phyloP scores from a whole-genome alignment of 2,329 filamentous ascomycete genomes.

The Ceratocystis eucalypticola region DNA sequence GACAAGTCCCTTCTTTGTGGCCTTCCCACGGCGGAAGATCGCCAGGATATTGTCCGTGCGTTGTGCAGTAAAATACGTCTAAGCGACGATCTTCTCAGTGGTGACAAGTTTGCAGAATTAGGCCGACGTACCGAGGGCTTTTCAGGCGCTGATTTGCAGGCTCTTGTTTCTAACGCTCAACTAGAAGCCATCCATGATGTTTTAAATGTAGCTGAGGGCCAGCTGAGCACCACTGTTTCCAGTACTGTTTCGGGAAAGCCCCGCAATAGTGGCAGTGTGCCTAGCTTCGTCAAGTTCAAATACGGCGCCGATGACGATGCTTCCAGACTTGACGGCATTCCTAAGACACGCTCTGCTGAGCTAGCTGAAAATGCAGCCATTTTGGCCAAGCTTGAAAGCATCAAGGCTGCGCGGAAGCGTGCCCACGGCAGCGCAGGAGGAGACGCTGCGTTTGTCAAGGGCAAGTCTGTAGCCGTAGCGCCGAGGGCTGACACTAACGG shows the following conservation, averaged over 20 bases:
- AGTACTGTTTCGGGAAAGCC: slow-evolving; percentile 19
- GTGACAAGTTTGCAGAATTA: slow-evolving; percentile 53
- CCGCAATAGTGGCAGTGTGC: slow-evolving; percentile 22
- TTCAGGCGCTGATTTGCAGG: slow-evolving; percentile 87
- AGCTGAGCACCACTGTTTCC: slow-evolving; percentile 25
- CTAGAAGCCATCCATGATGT: slow-evolving; percentile 94
- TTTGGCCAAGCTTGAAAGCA: slow-evolving; percentile 63
- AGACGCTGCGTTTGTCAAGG: slow-evolving; percentile 22
- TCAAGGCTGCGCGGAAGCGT: slow-evolving; percentile 54
- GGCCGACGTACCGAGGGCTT: slow-evolving; percentile 75
- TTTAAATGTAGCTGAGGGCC: slow-evolving; percentile 45
- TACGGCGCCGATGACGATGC: slow-evolving; percentile 49
- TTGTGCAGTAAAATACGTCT: slow-evolving; percentile 72
- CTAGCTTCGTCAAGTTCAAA: slow-evolving; percentile 68
- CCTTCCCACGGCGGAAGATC: slow-evolving; percentile 66
- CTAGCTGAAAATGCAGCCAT: slow-evolving; percentile 69
- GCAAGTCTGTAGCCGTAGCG: slow-evolving; percentile 30
- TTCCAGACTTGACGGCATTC: slow-evolving; percentile 28
- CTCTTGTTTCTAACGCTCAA: slow-evolving; percentile 89
- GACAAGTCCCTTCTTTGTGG: slow-evolving; percentile 91
- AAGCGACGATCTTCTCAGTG: slow-evolving; percentile 46
- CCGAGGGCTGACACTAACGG: neutral
- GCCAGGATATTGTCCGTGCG: slow-evolving; percentile 75
- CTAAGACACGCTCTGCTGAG: slow-evolving; percentile 38
- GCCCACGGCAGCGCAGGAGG: slow-evolving; percentile 13